Base-by-base conservation (phyloP, 2,329 filamentous ascomycete species). In the Colletotrichum sp. region DNA sequence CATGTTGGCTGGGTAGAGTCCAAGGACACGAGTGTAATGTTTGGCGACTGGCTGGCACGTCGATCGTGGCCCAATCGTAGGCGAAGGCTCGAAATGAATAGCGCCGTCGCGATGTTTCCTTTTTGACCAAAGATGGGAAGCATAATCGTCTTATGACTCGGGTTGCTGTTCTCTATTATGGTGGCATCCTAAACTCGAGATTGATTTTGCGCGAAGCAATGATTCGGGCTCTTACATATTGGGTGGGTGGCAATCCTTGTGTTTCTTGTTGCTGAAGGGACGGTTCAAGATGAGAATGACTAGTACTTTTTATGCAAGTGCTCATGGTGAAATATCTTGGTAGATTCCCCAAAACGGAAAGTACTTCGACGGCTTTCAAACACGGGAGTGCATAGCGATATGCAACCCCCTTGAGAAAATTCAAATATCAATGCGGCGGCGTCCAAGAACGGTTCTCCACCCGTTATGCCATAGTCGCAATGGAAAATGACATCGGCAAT, bases 51-150 rank as follows among this genome's bases (percentile, higher is more conserved):
- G n/a, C 12, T 11, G 11, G n/a, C 11, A 51, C n/a, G 11, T 21
- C 0, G 12, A 6, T 51, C 6, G 2, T 21, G 2, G 43, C 5
- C 0, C n/a, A 21, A 6, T 47, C 6, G 2, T n/a, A 1, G 43
- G 8, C 0, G n/a, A 21, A 51, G n/a, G n/a, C 43, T 24, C 3
- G n/a, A 51, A 7, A 8, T 21, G 43, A 21, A 6, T 0, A 51
- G 12, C 7, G 43, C 43, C 43, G 43, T n/a, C n/a, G 43, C 7
- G 12, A 21, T 13, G 6, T 21, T 21, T 24, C 43, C 43, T 12
- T 9, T 47, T 21, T 12, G 6, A n/a, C 6, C 38, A 47, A 7
- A 6, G 6, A 47, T n/a, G 38, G 0, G n/a, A 47, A 47, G 18
- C 6, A 7, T 7, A 21, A n/a, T 3, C 11, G 4, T 47, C 38